A percentile compares a stretch with the other conserved stretches of the same genome.
These are phyloP conservation scores for Blumeria graminis DNA, from an alignment of 2,329 filamentous ascomycete species.

Conservation along the genomic window DNA sequence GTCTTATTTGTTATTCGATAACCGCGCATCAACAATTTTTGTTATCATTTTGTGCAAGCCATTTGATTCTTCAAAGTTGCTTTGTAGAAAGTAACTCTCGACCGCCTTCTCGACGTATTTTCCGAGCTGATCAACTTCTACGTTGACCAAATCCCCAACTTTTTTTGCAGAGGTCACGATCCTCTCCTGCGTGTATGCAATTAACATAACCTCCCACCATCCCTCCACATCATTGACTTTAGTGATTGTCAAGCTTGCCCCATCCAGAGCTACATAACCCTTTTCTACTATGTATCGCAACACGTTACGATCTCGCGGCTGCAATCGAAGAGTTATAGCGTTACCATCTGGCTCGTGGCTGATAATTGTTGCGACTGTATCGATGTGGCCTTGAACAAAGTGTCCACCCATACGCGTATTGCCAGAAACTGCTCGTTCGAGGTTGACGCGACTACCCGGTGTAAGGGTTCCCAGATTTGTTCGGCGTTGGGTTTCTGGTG, in stretches of 20 bases:
- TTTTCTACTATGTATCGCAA: constrained; percentile 86
- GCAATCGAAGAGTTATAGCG: constrained; percentile 65
- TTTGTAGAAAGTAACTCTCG: constrained; percentile 46
- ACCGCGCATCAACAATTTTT: constrained; percentile 47
- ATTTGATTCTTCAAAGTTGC: constrained; percentile 25
- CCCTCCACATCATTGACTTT: constrained; percentile 54
- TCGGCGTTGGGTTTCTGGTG: constrained; percentile 82
- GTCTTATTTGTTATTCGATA: constrained; percentile 14
- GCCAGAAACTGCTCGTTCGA: constrained; percentile 79
- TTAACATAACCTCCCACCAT: constrained; percentile 94
- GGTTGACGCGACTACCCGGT: constrained; percentile 50
- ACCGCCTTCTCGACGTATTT: constrained; percentile 85
- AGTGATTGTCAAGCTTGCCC: constrained; percentile 82
- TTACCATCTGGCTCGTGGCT: constrained; percentile 63
- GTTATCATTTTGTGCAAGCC: constrained; percentile 49
- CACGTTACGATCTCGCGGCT: constrained; percentile 42
- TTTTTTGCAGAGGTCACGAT: constrained; percentile 28
- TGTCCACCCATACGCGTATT: constrained; percentile 93
- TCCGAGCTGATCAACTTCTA: constrained; percentile 24
- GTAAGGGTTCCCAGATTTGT: constrained; percentile 71
- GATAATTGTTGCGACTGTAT: constrained; percentile 58
- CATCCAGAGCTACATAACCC: constrained; percentile 84
- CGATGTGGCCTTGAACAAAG: constrained; percentile 94
- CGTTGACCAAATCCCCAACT: constrained; percentile 16
- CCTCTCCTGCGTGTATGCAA: constrained; percentile 85